Percentiles rank a stretch among this genome's conserved stretches.
Evolutionary conservation across 1,284 basidiomycete species (phyloP).

Genomic region (Phylloporus sp.): DNA sequence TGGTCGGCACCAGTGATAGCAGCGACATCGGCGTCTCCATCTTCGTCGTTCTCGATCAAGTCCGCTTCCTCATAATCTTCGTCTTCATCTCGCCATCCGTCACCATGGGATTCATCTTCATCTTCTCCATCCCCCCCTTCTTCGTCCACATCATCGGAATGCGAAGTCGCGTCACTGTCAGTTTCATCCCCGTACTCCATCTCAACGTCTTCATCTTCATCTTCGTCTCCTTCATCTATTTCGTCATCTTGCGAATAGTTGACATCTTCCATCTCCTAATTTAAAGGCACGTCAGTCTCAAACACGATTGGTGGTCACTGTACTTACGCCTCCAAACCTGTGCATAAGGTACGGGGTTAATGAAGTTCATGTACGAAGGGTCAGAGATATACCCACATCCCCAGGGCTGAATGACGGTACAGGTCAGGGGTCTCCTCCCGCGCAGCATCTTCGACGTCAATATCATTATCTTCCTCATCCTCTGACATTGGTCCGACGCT

Average conservation of each 20-base stretch:
- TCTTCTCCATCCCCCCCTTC: slow-evolving; percentile 66
- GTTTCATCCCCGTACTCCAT: slow-evolving; percentile 87
- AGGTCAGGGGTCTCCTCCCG: slow-evolving; percentile 90
- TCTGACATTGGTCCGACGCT: slow-evolving; percentile 63
- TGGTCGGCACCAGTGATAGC: slow-evolving; percentile 43
- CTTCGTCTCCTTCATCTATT: slow-evolving; percentile 82
- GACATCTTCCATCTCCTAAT: slow-evolving; percentile 82
- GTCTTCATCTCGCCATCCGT: slow-evolving; percentile 70
- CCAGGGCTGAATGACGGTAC: slow-evolving; percentile 95
- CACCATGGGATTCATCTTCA: slow-evolving; percentile 64
- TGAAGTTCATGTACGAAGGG: background rate
- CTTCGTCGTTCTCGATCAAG: slow-evolving; percentile 57
- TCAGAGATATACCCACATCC: slow-evolving; percentile 69
- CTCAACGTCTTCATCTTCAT: slow-evolving; percentile 82
- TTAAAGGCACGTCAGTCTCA: slow-evolving; percentile 8
- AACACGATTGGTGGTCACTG: background rate
- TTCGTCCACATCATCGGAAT: slow-evolving; percentile 64
- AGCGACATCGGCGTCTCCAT: slow-evolving; percentile 49
- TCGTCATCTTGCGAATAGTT: slow-evolving; percentile 73
- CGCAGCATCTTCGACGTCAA: slow-evolving; percentile 46
- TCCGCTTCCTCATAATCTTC: slow-evolving; percentile 67
- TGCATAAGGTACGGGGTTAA: slow-evolving; percentile 3
- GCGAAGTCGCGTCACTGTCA: slow-evolving; percentile 77
- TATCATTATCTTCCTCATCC: slow-evolving; percentile 66
- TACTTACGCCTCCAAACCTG: slow-evolving; percentile 81